Percentiles rank a stretch among this genome's conserved stretches.
Evolutionary conservation across 1,284 basidiomycete species (phyloP).

Genomic region (Heliocybe sulcata): DNA sequence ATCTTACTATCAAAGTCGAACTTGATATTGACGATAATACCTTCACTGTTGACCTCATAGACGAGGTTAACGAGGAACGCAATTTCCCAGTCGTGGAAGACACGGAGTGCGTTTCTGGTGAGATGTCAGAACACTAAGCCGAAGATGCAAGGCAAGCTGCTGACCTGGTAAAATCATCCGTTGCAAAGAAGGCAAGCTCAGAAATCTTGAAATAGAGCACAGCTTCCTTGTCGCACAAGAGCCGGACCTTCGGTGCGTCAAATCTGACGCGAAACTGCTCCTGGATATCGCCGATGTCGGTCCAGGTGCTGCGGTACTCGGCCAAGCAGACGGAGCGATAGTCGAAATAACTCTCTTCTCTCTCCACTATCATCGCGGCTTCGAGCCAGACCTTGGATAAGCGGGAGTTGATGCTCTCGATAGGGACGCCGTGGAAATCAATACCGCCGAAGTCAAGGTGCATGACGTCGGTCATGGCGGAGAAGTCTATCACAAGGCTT

Average conservation of each 20-base stretch:
- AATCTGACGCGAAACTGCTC: constrained; percentile 20
- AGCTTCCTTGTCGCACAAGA: constrained; percentile 24
- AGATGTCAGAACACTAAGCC: not conserved
- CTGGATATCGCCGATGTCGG: constrained; percentile 7
- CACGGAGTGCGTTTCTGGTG: constrained; percentile 8
- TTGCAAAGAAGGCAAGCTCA: constrained; percentile 18
- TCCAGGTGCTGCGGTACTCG: constrained; percentile 17
- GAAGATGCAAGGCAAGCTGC: constrained; percentile 3
- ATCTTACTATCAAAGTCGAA: constrained; percentile 20
- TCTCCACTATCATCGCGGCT: constrained; percentile 17
- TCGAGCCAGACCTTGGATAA: constrained; percentile 23
- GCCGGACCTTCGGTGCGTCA: constrained; percentile 19
- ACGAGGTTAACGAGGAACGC: constrained; percentile 22
- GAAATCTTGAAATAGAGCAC: constrained; percentile 22
- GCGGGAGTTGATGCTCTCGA: constrained; percentile 23
- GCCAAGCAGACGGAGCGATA: constrained; percentile 16
- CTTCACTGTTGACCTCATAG: constrained; percentile 14
- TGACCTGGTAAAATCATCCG: constrained; percentile 16
- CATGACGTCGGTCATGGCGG: constrained; percentile 9
- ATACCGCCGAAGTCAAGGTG: constrained; percentile 13
- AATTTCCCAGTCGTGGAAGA: constrained; percentile 20
- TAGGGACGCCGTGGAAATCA: constrained; percentile 17
- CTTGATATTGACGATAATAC: constrained; percentile 14
- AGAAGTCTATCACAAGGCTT: constrained; percentile 17
- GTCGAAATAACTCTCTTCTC: constrained; percentile 5